Percentiles rank a stretch among this genome's conserved stretches.
Evolutionary conservation across 306 rosid genomes (phyloP).

Genomic region (Malus orientalis): DNA sequence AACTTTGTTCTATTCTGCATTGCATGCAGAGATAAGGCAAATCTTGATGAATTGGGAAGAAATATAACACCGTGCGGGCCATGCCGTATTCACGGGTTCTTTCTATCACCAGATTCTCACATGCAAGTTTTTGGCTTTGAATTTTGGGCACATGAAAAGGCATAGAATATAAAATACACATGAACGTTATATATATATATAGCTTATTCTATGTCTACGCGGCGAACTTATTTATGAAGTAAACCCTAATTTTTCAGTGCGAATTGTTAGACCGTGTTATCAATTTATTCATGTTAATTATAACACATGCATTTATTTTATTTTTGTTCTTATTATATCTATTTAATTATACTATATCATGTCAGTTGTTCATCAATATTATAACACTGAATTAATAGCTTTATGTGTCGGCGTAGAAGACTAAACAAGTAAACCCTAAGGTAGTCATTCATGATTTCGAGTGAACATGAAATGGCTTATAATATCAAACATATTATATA

Average conservation of each 20-base stretch:
- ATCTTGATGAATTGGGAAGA: constrained; percentile 34
- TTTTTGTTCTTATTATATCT: too few relatives aligned
- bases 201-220: not conserved
- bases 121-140: constrained; percentile 4
- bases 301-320: too few relatives aligned
- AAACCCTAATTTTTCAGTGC: too few relatives aligned
- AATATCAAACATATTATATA: not conserved
- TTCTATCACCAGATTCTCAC: constrained; percentile 57
- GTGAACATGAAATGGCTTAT: not conserved
- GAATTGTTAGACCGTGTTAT: too few relatives aligned
- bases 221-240: too few relatives aligned
- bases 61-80: constrained; percentile 53
- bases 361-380: too few relatives aligned
- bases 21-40: constrained; percentile 35
- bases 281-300: too few relatives aligned
- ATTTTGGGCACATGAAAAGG: not conserved
- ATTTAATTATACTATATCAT: too few relatives aligned
- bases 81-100: constrained; percentile 73
- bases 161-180: not conserved
- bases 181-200: too few relatives aligned
- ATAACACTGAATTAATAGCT: not conserved
- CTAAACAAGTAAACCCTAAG: not conserved
- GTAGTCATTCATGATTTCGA: not conserved
- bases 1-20: constrained; percentile 19
- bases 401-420: too few relatives aligned